Evolutionary conservation across 495 filamentous ascomycete genomes (phyloP).

Genomic region (Letharia columbiana): DNA sequence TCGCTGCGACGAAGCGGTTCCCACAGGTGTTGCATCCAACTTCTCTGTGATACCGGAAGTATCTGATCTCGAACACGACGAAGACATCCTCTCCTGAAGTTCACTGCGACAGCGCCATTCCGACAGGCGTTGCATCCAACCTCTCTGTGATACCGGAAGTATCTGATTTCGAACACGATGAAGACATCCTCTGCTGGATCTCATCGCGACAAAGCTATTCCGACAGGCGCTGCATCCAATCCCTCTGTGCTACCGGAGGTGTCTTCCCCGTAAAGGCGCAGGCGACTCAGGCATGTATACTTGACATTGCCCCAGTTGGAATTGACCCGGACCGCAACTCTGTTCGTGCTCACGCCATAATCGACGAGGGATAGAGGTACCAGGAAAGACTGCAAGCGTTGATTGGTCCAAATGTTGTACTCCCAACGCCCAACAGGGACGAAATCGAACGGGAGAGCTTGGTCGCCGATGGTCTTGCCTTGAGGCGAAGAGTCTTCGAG

Average conservation of each 20-base stretch:
- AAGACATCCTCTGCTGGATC: background rate
- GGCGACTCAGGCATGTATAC: constrained; percentile 41
- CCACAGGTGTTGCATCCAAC: no score
- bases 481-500: constrained; percentile 16
- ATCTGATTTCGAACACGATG: background rate
- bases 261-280: constrained; percentile 37
- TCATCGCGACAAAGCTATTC: background rate
- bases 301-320: constrained; percentile 39
- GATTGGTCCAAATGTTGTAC: constrained; percentile 33
- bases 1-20: no score
- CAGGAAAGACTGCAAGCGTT: constrained; percentile 36
- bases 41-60: background rate
- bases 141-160: background rate
- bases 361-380: constrained; percentile 32
- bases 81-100: no score
- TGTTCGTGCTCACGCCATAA: constrained; percentile 32
- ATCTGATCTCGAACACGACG: background rate
- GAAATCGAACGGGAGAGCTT: constrained; percentile 16
- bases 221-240: background rate
- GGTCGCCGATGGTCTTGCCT: background rate
- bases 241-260: constrained; percentile 7
- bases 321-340: constrained; percentile 39
- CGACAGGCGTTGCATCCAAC: no score
- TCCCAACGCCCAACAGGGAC: constrained; percentile 38
- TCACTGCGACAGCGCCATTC: no score